Base-by-base conservation (phyloP, 768 basidiomycete genomes). In the Mycena polygramma region DNA sequence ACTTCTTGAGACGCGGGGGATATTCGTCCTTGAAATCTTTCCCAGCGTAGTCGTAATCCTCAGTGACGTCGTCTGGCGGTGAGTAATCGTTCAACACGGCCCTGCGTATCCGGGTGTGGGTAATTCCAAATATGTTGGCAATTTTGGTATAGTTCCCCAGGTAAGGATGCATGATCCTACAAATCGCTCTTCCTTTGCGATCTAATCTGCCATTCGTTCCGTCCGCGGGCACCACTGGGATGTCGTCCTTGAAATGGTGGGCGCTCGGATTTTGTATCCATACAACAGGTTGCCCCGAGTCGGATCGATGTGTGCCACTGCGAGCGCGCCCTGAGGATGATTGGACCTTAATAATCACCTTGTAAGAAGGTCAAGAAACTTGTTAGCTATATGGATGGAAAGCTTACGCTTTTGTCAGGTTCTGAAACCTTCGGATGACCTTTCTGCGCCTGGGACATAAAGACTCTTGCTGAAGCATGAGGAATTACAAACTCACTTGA, bases 131-230 rank as follows among this genome's bases (percentile, higher is more conserved):
- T 19, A 69, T 46, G 17, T 9, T 5, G 3, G 48, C 68, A 30
- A 69, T 58, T 59, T 63, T 63, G 5, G 55, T 57, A 26, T 69
- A 69, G 57, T 35, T 69, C n/a, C 15, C 13, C 10, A 69, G 2
- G 19, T 63, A 49, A 3, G 39, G 68, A 41, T 69, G n/a, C 30
- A 69, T 30, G 9, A 69, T 69, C 39, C 68, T 39, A 36, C 62
- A 69, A 20, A 69, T 69, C n/a, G 68, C 68, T 36, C 61, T 26
- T 14, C 68, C 68, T 43, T 58, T 63, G 48, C 68, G 68, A 35
- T 69, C 62, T 20, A 69, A n/a, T 49, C 15, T 53, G 54, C 15
- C 22, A 20, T 26, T 43, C 6, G 22, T n/a, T n/a, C 17, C 19
- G 20, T 2, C 22, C 20, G 2, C 22, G 4, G 24, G 22, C 24